phyloP scores from a whole-genome alignment of 306 rosid species.

The Gleditsia sinensis region DNA sequence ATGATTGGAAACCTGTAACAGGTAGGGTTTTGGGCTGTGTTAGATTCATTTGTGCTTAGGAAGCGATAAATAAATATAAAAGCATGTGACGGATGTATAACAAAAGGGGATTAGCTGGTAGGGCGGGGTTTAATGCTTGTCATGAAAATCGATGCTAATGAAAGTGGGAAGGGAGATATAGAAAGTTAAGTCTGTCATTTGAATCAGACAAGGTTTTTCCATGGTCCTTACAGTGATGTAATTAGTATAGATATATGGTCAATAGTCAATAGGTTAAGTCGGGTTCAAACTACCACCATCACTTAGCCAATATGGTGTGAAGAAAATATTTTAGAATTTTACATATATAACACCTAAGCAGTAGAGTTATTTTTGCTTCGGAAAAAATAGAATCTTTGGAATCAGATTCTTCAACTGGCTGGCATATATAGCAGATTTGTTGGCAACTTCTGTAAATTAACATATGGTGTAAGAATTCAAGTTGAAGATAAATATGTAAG shows the following conservation, averaged over 20 bases:
- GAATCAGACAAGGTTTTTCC: background rate
- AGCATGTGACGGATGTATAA: background rate
- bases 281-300: background rate
- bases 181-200: background rate
- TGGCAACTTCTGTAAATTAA: background rate
- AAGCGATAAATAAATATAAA: conserved; percentile 3
- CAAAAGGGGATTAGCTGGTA: background rate
- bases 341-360: background rate
- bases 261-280: background rate
- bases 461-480: background rate
- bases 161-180: background rate
- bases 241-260: background rate
- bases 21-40: background rate
- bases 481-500: conserved; percentile 6
- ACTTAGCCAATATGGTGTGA: background rate
- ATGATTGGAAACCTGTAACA: conserved; percentile 1
- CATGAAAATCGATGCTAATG: background rate
- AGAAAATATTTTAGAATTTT: background rate
- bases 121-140: background rate
- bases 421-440: background rate
- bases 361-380: conserved; percentile 5
- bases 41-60: background rate
- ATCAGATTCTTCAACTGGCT: conserved; percentile 9
- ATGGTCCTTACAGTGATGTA: conserved; percentile 5
- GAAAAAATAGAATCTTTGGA: background rate